Percentiles rank a stretch among this genome's conserved stretches.
These are phyloP conservation scores for Ceriops tagal DNA, from an alignment of 345 rosid species.

Conservation along the genomic window DNA sequence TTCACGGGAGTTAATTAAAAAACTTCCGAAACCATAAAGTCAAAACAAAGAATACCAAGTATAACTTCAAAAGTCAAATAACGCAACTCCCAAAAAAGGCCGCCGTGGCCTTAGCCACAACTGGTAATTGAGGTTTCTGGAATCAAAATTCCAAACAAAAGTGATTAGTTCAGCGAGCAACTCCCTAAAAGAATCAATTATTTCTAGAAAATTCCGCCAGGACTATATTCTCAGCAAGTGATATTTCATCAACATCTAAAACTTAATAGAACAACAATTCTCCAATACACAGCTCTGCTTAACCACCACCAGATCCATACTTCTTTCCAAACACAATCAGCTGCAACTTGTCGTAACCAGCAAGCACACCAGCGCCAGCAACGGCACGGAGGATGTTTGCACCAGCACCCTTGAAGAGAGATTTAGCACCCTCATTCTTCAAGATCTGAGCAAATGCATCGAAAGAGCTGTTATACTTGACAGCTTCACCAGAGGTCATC, in stretches of 20 bases:
- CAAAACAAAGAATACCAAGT: too few species aligned
- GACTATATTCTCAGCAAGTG: conserved; percentile 24
- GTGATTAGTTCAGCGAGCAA: conserved; percentile 20
- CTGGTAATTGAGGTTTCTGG: conserved; percentile 9
- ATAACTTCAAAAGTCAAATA: neutral
- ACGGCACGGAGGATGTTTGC: conserved; percentile 37
- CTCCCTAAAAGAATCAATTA: conserved; percentile 36
- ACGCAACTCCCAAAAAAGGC: neutral
- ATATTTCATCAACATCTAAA: conserved; percentile 62
- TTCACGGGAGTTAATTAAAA: too few species aligned
- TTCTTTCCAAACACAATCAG: conserved; percentile 34
- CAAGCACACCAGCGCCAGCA: conserved; percentile 39
- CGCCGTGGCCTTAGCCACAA: conserved; percentile 7
- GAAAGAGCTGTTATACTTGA: conserved; percentile 31
- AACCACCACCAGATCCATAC: conserved; percentile 31
- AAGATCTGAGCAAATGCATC: conserved; percentile 30
- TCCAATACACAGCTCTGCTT: neutral
- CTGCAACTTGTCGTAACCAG: conserved; percentile 39
- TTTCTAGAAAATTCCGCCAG: conserved; percentile 32
- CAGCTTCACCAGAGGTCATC: conserved; percentile 42
- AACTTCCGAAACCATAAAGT: too few species aligned
- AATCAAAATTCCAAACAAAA: conserved; percentile 26
- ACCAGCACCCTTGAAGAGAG: conserved; percentile 41
- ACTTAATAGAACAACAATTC: neutral
- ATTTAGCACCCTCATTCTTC: conserved; percentile 37